Base-by-base conservation (phyloP, 176 grass and related monocot species). In the Triticum aestivum region DNA sequence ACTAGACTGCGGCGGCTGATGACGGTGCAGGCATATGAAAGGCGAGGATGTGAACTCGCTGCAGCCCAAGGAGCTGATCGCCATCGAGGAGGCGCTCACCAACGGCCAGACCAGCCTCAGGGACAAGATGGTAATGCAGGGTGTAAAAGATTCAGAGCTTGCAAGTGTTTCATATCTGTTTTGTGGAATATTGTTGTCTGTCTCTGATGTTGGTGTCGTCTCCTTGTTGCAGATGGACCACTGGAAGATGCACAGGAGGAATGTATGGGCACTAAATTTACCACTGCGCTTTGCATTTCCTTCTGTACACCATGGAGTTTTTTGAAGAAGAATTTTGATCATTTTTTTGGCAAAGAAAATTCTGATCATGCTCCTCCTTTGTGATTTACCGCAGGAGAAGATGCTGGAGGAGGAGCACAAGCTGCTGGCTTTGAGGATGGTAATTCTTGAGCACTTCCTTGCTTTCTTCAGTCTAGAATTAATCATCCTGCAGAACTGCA, bases 1-100 rank as follows among this genome's bases (percentile, higher is more conserved):
- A 35, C 27, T 5, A 21, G 56, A 84, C n/a, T 26, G 30, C 76
- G 65, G 29, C 65, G 30, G 17, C 34, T 47, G 73, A 18, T 69
- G 38, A 35, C 24, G 75, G 13, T 64, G 63, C 77, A 99, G 97
- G 89, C 92, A 96, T 80, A 79, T 99, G 89, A 96, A 92, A 61
- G 97, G 97, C 20, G 94, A 99, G 82, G 94, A 99, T 86, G 69
- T 99, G 70, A 99, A 92, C 58, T 96, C 97, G 23, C 92, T 99
- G 73, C 85, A 92, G 68, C 92, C 97, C 38, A 92, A 65, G 83
- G 97, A 96, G 63, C 88, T 99, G 83, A 99, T 99, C 62, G 86
- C 90, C 1, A 99, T 93, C 8, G 97, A 99, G 83, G 90, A 92
- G 61, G 92, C 90, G 2, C 92, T 99, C 23, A 70, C 91, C 78